Evolutionary conservation across 2,329 filamentous ascomycete species (phyloP), one percentile per base, ranked within the genome.

Genomic region (Epichloe bromicola): DNA sequence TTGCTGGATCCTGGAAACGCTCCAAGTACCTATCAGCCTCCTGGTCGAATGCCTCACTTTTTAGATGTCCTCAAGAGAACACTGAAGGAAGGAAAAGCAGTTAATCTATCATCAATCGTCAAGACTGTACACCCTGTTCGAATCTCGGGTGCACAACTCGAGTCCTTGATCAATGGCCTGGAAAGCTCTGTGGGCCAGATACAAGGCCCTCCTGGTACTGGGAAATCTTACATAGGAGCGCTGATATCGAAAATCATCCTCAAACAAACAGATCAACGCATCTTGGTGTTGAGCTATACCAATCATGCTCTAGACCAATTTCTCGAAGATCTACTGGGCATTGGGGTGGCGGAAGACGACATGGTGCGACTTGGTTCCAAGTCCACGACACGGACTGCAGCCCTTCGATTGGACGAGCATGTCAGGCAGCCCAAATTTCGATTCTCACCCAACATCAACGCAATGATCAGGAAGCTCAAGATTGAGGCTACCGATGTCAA

Each of bases 171-270:
- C 3, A 63, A 71, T 15, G 77, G 78, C 0, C 57, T 89, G 0
- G 66, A 61, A 0, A 74, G 73, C 7, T 63, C 66, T 0, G 63
- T 88, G 0, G 79, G 77, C 46, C 61, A 83, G 0, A 84, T 89
- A 2, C 84, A 88, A 67, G 85, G 85, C 0, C 86, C 86, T 1
- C 86, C 85, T 56, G 84, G 83, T 0, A 89, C 84, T 0, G 86
- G 86, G 1, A 90, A 90, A 56, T 87, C 83, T 0, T 86, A 86
- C 54, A 75, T 87, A 3, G 86, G 86, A 0, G 79, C 83, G 0
- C 65, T 85, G 2, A 67, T 83, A 1, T 75, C 78, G 0, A 80
- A 81, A 49, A 63, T 71, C 0, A 59, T 89, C 0, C 64, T 80
- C 19, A 60, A 76, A 1, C 23, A 58, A 5, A 79, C 75, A 0